Evolutionary conservation across 2,329 filamentous ascomycete species (phyloP).

Genomic region (Diaporthe ilicicola): DNA sequence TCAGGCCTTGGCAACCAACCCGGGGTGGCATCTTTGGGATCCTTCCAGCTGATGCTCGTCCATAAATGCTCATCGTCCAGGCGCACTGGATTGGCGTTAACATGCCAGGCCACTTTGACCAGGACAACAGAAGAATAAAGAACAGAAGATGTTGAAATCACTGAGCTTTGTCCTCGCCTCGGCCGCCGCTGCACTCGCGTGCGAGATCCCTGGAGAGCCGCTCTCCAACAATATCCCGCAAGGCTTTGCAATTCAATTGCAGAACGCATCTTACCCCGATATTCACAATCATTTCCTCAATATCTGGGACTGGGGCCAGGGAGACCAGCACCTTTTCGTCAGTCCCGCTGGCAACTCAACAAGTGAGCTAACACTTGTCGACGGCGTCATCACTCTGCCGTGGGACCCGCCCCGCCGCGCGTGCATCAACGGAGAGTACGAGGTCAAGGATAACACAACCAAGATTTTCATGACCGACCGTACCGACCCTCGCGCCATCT

Average conservation of each 20-base stretch:
- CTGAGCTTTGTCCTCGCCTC: neutral
- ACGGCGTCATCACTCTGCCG: slow-evolving; percentile 46
- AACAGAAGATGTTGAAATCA: neutral
- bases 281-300: slow-evolving; percentile 49
- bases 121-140: neutral
- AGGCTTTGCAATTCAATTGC: slow-evolving; percentile 46
- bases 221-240: slow-evolving; percentile 45
- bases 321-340: slow-evolving; percentile 50
- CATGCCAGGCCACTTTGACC: too few species aligned
- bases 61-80: neutral
- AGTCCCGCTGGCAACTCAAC: slow-evolving; percentile 47
- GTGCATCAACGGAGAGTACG: slow-evolving; percentile 53
- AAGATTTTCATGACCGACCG: slow-evolving; percentile 58
- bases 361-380: slow-evolving; percentile 47
- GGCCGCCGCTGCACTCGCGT: slow-evolving; percentile 36
- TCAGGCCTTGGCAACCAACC: neutral
- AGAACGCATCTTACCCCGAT: slow-evolving; percentile 47
- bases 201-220: slow-evolving; percentile 40
- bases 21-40: neutral
- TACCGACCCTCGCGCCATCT: slow-evolving; percentile 51
- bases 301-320: slow-evolving; percentile 48
- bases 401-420: slow-evolving; percentile 45
- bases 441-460: slow-evolving; percentile 53
- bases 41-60: neutral
- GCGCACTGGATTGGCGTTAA: neutral